Conservation (phyloP, 306 rosid genomes). For the Macrotyloma uniflorum region DNA sequence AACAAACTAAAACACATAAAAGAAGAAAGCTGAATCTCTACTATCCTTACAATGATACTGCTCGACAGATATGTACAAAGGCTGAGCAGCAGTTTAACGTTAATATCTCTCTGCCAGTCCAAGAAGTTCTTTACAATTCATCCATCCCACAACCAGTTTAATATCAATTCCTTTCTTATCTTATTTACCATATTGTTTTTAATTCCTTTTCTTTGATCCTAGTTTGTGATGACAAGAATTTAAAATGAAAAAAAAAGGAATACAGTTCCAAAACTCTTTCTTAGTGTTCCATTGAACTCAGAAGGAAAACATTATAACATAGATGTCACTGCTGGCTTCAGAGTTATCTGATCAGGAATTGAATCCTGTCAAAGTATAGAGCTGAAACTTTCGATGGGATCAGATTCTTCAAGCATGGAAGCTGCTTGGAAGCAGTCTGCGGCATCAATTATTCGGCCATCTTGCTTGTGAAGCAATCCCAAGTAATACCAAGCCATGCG, state of each 20-base stretch:
- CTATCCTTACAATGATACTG: constrained; percentile 21
- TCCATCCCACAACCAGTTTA: constrained; percentile 28
- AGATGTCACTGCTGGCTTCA: constrained; percentile 23
- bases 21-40: constrained; percentile 29
- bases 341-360: not conserved
- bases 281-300: constrained; percentile 18
- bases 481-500: constrained; percentile 80
- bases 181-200: constrained; percentile 34
- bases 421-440: constrained; percentile 97
- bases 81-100: constrained; percentile 45
- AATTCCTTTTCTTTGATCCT: constrained; percentile 38
- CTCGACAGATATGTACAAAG: constrained; percentile 56
- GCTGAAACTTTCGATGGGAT: constrained; percentile 81
- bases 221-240: constrained; percentile 33
- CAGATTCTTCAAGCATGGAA: constrained; percentile 88
- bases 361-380: constrained; percentile 50
- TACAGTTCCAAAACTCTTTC: constrained; percentile 30
- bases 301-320: constrained; percentile 10
- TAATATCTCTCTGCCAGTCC: constrained; percentile 18
- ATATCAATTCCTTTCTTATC: constrained; percentile 22
- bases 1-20: not conserved
- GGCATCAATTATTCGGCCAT: constrained; percentile 77
- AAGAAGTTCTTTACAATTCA: constrained; percentile 38
- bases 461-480: constrained; percentile 77
- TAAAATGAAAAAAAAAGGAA: not conserved